phyloP scores from a whole-genome alignment of 805 yeast genomes.

The Yamadazyma sp. region DNA sequence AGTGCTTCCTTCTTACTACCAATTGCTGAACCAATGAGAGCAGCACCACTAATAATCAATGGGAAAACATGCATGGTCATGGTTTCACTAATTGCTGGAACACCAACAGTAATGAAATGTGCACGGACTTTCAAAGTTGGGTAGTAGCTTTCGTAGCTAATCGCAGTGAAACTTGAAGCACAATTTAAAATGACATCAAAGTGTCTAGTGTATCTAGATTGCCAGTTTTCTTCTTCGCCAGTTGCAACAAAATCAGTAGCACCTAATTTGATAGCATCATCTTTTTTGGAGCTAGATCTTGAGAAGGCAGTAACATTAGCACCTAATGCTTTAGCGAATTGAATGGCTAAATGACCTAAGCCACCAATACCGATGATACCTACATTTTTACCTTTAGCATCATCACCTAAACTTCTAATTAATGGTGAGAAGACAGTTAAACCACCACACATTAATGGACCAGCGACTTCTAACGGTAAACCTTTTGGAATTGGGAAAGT shows the following conservation, averaged over 20 bases:
- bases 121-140: slow-evolving; percentile 21
- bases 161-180: slow-evolving; percentile 50
- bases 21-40: slow-evolving; percentile 27
- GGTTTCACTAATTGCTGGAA: slow-evolving; percentile 22
- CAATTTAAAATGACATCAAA: slow-evolving; percentile 54
- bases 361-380: slow-evolving; percentile 69
- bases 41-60: slow-evolving; percentile 22
- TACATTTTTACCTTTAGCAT: slow-evolving; percentile 36
- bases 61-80: slow-evolving; percentile 20
- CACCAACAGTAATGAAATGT: slow-evolving; percentile 23
- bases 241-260: slow-evolving; percentile 47
- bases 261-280: slow-evolving; percentile 28
- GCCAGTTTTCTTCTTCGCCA: slow-evolving; percentile 45
- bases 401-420: slow-evolving; percentile 26
- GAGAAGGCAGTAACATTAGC: slow-evolving; percentile 55
- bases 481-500: slow-evolving; percentile 49
- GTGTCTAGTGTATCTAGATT: slow-evolving; percentile 20
- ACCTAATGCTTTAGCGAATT: slow-evolving; percentile 59
- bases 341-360: slow-evolving; percentile 60
- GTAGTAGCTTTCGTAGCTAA: slow-evolving; percentile 49
- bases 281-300: slow-evolving; percentile 26
- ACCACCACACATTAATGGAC: slow-evolving; percentile 58
- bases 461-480: slow-evolving; percentile 39
- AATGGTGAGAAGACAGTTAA: slow-evolving; percentile 50
- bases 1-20: slow-evolving; percentile 34